Evolutionary conservation across 345 rosid genomes (phyloP).

Genomic region (Gossypium herbaceum): DNA sequence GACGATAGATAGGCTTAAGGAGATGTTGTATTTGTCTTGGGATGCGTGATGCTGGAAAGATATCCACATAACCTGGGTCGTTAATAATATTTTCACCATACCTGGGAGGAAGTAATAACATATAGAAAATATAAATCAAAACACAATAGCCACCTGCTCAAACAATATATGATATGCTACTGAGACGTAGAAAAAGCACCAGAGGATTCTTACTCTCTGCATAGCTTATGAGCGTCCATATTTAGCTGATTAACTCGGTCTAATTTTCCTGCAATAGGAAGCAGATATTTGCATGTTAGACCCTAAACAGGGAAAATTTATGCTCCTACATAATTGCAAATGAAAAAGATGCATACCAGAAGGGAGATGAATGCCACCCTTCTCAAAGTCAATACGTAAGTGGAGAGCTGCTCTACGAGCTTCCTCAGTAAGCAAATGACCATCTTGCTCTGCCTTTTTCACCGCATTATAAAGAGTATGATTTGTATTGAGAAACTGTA

Average conservation of each 20-base stretch:
- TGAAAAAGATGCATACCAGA: conserved; percentile 39
- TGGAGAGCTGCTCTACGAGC: conserved; percentile 76
- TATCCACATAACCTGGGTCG: conserved; percentile 83
- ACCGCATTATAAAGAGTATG: conserved; percentile 74
- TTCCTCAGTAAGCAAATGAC: conserved; percentile 59
- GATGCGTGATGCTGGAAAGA: conserved; percentile 65
- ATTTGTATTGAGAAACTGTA: conserved; percentile 80
- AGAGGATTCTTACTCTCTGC: conserved; percentile 60
- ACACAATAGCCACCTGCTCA: conserved; percentile 13
- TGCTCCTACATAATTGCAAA: conserved; percentile 8
- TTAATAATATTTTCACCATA: conserved; percentile 65
- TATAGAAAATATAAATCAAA: conserved; percentile 14
- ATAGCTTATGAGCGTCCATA: conserved; percentile 51
- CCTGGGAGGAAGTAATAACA: conserved; percentile 35
- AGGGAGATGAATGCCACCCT: conserved; percentile 90
- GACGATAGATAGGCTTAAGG: conserved; percentile 47
- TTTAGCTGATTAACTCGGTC: conserved; percentile 72
- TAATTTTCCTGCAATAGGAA: conserved; percentile 61
- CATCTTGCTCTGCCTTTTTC: conserved; percentile 74
- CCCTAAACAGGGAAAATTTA: conserved; percentile 8
- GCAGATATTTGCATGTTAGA: conserved; percentile 9
- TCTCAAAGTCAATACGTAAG: conserved; percentile 77
- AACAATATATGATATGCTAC: neutral
- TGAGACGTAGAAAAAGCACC: neutral
- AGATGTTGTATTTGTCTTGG: conserved; percentile 70